Base-by-base conservation (phyloP, 2,329 filamentous ascomycete genomes). In the Periconia sp. region DNA sequence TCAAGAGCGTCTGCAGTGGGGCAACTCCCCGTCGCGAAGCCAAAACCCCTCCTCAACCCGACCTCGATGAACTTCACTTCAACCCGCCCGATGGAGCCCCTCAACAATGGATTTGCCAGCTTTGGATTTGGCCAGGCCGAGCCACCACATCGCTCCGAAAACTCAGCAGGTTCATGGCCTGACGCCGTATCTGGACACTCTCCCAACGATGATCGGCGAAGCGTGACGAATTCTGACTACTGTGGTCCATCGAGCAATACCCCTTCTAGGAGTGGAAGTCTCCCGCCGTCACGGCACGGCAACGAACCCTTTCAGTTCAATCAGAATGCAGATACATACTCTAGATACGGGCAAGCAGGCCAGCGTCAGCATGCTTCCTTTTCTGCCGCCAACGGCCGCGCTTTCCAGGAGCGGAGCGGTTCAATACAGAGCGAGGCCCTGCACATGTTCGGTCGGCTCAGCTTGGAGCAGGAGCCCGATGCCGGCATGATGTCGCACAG, bases 241-340 rank as follows among this genome's bases (percentile, higher is more conserved):
- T 73, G 77, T 48, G 68, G 63, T 23, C 59, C 72, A 12, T 65
- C 66, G 2, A 76, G 76, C 34, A 70, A 70, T 34, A 68, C 73
- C 13, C 63, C 72, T 3, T 78, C 80, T n/a, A 74, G 80, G 46
- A 82, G 83, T 44, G 69, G 73, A 29, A 82, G 76, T 61, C 68
- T 81, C 33, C 80, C 82, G 31, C 75, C 81, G 2, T 83, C 82
- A 24, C 75, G 79, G 34, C 77, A 81, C 41, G 70, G 73, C 9
- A 70, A 70, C 12, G 70, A 76, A 32, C 64, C 66, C 17, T 50
- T 65, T 5, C 61, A 63, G 22, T 72, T 66, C 36, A 50, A 56
- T n/a, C 61, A 66, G 26, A 48, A 51, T 12, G 31, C 50, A 6
- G 65, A 71, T 22, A 48, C 51, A 1, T 68, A 59, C 30, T 41